Base-by-base conservation (phyloP, 164 flowering plant genomes). In the Dillenia suffruticosa region DNA sequence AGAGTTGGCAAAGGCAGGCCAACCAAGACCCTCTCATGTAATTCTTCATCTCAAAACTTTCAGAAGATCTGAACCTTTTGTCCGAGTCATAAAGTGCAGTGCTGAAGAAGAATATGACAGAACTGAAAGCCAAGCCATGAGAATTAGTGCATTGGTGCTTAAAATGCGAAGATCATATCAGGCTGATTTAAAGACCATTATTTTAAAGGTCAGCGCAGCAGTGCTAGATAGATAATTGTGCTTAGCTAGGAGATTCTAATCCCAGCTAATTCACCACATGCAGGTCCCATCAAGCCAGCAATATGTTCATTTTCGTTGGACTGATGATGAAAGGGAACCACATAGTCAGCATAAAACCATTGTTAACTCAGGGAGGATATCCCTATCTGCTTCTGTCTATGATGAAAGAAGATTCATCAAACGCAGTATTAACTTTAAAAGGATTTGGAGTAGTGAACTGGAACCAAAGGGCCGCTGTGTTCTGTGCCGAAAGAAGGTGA, bases 261-360 rank as follows among this genome's bases (percentile, higher is more conserved):
- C 13, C 46, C 61, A 14, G 46, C 14, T 24, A 46, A 48, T 52
- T 70, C 43, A 58, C 54, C 40, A 24, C 67, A 9, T 47, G 46
- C 84, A 93, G 98, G 95, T 89, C 73, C 93, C 93, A 64, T 80
- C 91, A 68, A 91, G 89, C 70, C 95, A 89, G 80, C 73, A 85
- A 65, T 69, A 75, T 70, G 95, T 82, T 17, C 65, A 65, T 58
- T 84, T 85, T 74, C 70, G 91, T 68, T 82, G 84, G 83, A 81
- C 64, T 70, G 95, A 84, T 59, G 84, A 75, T 70, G 74, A 78
- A 49, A 78, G 78, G 69, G 84, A 76, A 49, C 46, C 70, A 22
- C 66, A 15, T 46, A 59, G 49, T 58, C 70, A 68, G 62, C 72
- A 65, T 32, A 85, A 81, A 68, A 60, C 90, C 58, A 67, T 80